phyloP scores from a whole-genome alignment of 768 basidiomycete genomes.

The Plicaturopsis crispa region DNA sequence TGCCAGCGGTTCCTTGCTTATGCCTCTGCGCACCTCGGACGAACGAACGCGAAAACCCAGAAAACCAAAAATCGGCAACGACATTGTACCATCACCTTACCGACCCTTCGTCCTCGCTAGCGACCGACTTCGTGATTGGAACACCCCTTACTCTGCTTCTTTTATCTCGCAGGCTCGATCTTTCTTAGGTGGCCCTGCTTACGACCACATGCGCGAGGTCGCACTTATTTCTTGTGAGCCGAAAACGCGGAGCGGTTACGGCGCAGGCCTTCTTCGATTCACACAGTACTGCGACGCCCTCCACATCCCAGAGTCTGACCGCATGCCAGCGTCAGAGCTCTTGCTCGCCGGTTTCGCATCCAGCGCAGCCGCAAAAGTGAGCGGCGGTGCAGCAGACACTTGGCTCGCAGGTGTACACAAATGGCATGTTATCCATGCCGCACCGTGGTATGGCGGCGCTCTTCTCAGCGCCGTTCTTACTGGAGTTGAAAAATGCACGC shows the following conservation, averaged over 20 bases:
- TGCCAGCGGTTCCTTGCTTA: not conserved
- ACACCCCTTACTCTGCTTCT: conserved; percentile 7
- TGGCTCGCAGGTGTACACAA: conserved; percentile 23
- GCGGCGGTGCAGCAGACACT: conserved; percentile 8
- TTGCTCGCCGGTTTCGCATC: conserved; percentile 20
- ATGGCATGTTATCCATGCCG: conserved; percentile 24
- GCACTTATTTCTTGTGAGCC: conserved; percentile 9
- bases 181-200: not conserved
- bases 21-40: not conserved
- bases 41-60: conserved; percentile 3
- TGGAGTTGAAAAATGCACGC: conserved; percentile 9
- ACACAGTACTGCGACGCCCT: conserved; percentile 26
- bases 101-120: conserved; percentile 13
- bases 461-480: conserved; percentile 7
- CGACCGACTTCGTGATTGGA: conserved; percentile 14
- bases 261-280: conserved; percentile 23
- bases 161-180: not conserved
- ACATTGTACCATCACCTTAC: conserved; percentile 3
- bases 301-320: conserved; percentile 14
- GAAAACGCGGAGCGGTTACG: conserved; percentile 17
- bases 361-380: not conserved
- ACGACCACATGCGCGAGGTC: not conserved
- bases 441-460: conserved; percentile 20
- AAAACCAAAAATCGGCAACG: conserved; percentile 4
- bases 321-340: conserved; percentile 21